Conservation (phyloP, 2,329 filamentous ascomycete species). For the Tolypocladium album region DNA sequence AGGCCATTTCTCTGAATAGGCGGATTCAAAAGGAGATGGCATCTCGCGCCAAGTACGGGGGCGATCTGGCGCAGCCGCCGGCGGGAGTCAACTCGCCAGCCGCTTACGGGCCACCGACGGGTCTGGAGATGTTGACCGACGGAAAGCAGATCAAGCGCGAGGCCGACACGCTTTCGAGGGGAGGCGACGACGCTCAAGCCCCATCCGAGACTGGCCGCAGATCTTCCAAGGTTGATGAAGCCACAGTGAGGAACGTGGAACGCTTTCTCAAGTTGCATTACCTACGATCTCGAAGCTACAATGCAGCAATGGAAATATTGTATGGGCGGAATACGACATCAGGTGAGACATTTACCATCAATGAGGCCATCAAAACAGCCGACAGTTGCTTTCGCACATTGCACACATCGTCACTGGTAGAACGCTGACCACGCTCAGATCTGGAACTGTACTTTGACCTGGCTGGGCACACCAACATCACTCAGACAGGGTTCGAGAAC, state of each 20-base stretch:
- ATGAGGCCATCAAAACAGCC: background rate
- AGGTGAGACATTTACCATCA: background rate
- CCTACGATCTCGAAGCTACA: background rate
- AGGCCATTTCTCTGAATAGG: background rate
- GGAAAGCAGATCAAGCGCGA: background rate
- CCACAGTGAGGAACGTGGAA: background rate
- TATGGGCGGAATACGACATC: background rate
- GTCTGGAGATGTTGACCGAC: background rate
- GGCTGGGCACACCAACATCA: background rate
- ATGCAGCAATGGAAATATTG: background rate
- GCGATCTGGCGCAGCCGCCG: background rate
- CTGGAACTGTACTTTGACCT: background rate
- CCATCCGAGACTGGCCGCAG: background rate
- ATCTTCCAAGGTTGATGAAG: background rate
- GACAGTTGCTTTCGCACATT: background rate
- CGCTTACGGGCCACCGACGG: background rate
- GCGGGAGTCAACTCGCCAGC: background rate
- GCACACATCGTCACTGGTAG: background rate
- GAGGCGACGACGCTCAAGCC: background rate
- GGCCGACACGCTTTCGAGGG: background rate
- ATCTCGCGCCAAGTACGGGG: background rate
- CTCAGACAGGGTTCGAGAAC: background rate
- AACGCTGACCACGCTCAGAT: background rate
- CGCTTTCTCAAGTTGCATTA: background rate
- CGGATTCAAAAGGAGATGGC: background rate